These are phyloP conservation scores for Colletotrichum theobromicola DNA, from an alignment of 2,329 filamentous ascomycete genomes.

Conservation along the genomic window DNA sequence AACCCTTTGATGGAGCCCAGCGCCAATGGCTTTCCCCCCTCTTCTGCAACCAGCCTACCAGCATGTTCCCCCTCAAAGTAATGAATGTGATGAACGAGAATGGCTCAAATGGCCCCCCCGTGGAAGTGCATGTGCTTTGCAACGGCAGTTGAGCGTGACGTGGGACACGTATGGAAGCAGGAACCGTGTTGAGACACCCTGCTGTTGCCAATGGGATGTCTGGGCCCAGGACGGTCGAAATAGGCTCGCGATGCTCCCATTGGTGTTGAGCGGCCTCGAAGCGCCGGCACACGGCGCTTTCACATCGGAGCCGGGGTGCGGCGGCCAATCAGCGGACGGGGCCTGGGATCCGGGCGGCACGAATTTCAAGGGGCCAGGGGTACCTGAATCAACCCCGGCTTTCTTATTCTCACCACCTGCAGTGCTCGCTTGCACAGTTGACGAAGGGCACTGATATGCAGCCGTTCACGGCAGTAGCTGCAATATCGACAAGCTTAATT, in stretches of 20 bases:
- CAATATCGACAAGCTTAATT: slow-evolving; percentile 7
- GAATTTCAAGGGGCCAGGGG: background rate
- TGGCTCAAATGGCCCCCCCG: background rate
- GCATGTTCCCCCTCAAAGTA: background rate
- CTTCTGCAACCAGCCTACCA: background rate
- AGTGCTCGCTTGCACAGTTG: background rate
- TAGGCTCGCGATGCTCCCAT: slow-evolving; percentile 14
- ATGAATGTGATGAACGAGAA: background rate
- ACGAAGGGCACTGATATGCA: background rate
- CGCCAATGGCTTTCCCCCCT: background rate
- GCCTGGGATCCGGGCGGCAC: slow-evolving; percentile 14
- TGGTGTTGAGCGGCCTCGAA: slow-evolving; percentile 22
- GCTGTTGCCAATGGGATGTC: background rate
- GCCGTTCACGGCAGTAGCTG: background rate
- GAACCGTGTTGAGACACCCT: slow-evolving; percentile 1
- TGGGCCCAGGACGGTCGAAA: slow-evolving; percentile 7
- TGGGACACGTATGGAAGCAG: background rate
- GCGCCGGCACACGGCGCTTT: slow-evolving; percentile 23
- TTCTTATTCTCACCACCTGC: background rate
- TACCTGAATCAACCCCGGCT: background rate
- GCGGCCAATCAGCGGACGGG: slow-evolving; percentile 13
- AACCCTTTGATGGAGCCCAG: background rate
- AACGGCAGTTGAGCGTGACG: slow-evolving; percentile 8
- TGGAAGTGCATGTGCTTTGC: background rate
- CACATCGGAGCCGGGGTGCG: slow-evolving; percentile 14